phyloP scores from a whole-genome alignment of 169 alveolate species.

The Cryptosporidium xiaoi region DNA sequence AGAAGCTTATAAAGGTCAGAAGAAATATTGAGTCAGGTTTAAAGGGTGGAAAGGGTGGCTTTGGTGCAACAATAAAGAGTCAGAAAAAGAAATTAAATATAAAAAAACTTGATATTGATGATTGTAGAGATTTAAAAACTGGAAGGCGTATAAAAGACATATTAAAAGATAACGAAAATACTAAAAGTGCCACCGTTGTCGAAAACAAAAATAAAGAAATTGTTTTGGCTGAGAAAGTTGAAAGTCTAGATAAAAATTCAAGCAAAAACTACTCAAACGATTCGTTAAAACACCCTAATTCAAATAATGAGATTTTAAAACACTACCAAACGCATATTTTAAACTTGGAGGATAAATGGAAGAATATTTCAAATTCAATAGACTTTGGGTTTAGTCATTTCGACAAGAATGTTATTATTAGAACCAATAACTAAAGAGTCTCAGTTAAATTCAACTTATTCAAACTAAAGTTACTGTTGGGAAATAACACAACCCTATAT shows the following conservation, averaged over 20 bases:
- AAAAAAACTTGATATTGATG: conserved; percentile 19
- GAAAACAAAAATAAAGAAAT: no score
- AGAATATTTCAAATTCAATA: conserved; percentile 32
- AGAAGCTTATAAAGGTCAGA: conserved; percentile 24
- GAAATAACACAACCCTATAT: no score
- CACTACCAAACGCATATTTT: conserved; percentile 46
- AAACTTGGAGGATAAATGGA: conserved; percentile 55
- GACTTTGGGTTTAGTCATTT: conserved; percentile 35
- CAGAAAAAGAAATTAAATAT: conserved; percentile 51
- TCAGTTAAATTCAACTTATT: no score
- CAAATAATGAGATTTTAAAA: conserved; percentile 7
- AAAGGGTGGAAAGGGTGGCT: conserved; percentile 72
- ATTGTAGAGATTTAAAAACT: conserved; percentile 51
- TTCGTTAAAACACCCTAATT: neutral
- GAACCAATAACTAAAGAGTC: no score
- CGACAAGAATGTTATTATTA: conserved; percentile 15
- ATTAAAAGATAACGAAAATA: neutral
- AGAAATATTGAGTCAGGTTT: conserved; percentile 42
- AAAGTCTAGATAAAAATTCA: neutral
- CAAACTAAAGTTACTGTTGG: no score
- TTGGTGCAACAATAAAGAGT: conserved; percentile 71
- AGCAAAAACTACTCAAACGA: neutral
- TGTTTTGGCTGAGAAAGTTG: neutral
- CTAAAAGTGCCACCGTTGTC: neutral
- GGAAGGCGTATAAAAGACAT: conserved; percentile 51